Base-by-base conservation (phyloP, 2,329 filamentous ascomycete species). In the Pseudocercospora musae region DNA sequence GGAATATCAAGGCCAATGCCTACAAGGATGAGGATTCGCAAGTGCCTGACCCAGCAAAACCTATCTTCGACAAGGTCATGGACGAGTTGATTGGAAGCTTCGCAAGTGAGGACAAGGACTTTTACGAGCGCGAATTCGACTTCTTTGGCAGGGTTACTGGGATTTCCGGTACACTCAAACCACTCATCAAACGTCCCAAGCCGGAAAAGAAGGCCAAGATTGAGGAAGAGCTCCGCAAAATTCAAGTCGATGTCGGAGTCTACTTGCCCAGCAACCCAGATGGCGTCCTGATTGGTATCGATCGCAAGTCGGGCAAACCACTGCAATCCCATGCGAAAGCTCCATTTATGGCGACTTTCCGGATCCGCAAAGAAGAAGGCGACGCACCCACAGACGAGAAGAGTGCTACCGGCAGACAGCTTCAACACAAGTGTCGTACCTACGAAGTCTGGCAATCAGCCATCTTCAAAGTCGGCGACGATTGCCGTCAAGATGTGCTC, bases 1-100 rank as follows among this genome's bases (percentile, higher is more conserved):
- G 96, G 95, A 99, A 99, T 75, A 99, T 99, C 89, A 99, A 98
- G 76, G 95, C 95, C 31, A 99, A 99, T 76, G 91, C 93, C 1
- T 99, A 91, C 83, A 99, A 97, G 76, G 96, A 99, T 68, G 94
- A 99, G 71, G 92, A 97, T 69, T 93, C 89, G 13, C 87, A 89
- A 70, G 85, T 96, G 84, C 93, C 95, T 20, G 95, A 99, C 76
- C 85, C 87, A 3, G 90, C 97, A 72, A 99, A 99, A 75, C 94
- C 95, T 2, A 95, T 89, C 0, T 84, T 99, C 2, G 96, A 99
- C 78, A 87, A 87, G 59, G 95, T 99, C 68, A 96, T 92, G 87
- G 83, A 84, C 27, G 89, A 89, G 70, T 87, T 99, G 80, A 86
- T 96, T 58, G 81, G 85, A 10, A 91, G 90, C 75, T 99, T 98